Evolutionary conservation across 148 eudicot genomes (phyloP).

Genomic region (Nyssa sinensis): DNA sequence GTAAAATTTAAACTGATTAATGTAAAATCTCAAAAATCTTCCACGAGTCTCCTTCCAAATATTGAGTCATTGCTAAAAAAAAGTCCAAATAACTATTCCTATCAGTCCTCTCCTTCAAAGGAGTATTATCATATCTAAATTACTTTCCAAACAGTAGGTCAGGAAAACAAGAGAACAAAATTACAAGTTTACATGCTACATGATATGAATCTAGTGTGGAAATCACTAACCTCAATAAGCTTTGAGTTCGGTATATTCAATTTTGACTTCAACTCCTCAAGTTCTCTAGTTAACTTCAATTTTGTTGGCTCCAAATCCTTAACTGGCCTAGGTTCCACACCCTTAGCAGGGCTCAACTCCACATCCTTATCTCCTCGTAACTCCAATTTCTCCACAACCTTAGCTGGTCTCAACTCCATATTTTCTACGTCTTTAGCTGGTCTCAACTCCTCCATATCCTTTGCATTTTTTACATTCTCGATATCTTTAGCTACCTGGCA

Average conservation of each 20-base stretch:
- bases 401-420: conserved; percentile 15
- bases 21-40: no score
- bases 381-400: conserved; percentile 16
- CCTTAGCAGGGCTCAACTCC: conserved; percentile 20
- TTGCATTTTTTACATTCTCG: conserved; percentile 29
- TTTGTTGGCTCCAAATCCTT: conserved; percentile 25
- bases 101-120: neutral
- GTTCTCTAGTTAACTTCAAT: conserved; percentile 23
- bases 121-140: neutral
- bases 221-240: conserved; percentile 48
- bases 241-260: conserved; percentile 39
- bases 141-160: neutral
- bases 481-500: conserved; percentile 24
- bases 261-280: conserved; percentile 50
- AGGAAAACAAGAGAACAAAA: neutral
- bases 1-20: no score
- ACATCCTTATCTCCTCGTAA: conserved; percentile 20
- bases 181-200: neutral
- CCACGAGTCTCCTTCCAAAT: no score
- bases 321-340: conserved; percentile 23
- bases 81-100: neutral
- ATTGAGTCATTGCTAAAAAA: no score
- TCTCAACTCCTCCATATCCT: conserved; percentile 20
- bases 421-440: conserved; percentile 18
- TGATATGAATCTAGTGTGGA: neutral